These are phyloP conservation scores for Yamadazyma spencermartinsiae DNA, from an alignment of 1,139 yeast genomes.

Conservation along the genomic window DNA sequence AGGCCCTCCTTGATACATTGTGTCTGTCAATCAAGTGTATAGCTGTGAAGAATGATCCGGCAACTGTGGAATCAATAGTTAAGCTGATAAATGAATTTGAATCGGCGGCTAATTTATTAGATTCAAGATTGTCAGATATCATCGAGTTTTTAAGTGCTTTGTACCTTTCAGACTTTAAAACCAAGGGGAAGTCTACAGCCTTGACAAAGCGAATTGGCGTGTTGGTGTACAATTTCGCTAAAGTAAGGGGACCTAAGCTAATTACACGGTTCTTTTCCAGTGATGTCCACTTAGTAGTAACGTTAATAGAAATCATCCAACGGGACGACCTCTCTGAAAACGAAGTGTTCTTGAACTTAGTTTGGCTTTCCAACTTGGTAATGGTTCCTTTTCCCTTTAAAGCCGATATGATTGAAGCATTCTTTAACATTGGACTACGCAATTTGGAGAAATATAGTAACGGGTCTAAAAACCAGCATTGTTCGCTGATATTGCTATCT, in stretches of 20 bases:
- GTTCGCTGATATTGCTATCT: conserved; percentile 38
- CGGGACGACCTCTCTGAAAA: conserved; percentile 43
- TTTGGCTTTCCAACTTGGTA: conserved; percentile 73
- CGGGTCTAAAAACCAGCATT: conserved; percentile 32
- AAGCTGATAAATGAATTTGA: conserved; percentile 47
- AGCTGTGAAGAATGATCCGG: too few species aligned
- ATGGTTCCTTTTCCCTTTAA: conserved; percentile 70
- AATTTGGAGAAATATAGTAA: conserved; percentile 26
- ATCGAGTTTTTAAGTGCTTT: conserved; percentile 28
- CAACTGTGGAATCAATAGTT: conserved; percentile 5
- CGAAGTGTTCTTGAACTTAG: conserved; percentile 55
- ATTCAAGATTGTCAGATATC: conserved; percentile 34
- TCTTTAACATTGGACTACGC: conserved; percentile 34
- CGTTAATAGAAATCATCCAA: conserved; percentile 26
- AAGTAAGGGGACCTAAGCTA: conserved; percentile 65
- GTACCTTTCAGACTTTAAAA: conserved; percentile 22
- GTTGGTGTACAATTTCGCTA: conserved; percentile 58
- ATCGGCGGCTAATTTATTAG: conserved; percentile 54
- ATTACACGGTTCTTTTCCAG: conserved; percentile 59
- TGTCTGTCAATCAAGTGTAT: too few species aligned
- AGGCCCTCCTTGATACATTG: too few species aligned
- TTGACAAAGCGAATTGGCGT: conserved; percentile 19
- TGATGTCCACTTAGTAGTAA: conserved; percentile 52
- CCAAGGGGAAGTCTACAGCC: neutral
- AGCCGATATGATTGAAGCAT: conserved; percentile 28